Evolutionary conservation across 1,284 basidiomycete species (phyloP).

Genomic region (Leccinum insolens): DNA sequence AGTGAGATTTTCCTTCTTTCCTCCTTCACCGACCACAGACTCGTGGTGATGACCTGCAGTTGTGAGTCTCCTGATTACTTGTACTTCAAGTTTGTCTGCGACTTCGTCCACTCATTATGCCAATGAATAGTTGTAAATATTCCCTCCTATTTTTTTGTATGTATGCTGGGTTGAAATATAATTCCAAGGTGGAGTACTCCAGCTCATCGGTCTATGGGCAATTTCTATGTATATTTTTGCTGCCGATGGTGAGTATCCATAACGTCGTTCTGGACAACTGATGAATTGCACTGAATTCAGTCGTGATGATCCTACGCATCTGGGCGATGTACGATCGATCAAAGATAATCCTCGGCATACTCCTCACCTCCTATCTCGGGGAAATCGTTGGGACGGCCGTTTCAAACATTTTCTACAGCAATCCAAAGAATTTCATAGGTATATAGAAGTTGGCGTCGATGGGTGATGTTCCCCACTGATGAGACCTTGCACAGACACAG

Average conservation of each 20-base stretch:
- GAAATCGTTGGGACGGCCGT: not conserved
- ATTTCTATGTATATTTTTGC: not conserved
- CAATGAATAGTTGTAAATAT: not conserved
- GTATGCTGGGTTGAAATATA: not conserved
- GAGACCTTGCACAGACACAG: not conserved
- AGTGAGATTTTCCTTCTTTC: not conserved
- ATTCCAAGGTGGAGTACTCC: not conserved
- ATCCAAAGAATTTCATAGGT: not conserved
- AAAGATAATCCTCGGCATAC: not conserved
- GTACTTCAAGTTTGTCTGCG: not conserved
- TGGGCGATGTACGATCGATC: not conserved
- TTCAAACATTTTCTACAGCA: not conserved
- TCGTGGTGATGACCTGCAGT: not conserved
- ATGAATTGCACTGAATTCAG: not conserved
- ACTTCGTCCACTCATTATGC: not conserved
- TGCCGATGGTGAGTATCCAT: not conserved
- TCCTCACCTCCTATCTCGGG: not conserved
- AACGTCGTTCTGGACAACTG: not conserved
- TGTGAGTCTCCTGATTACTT: not conserved
- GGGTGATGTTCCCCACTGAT: not conserved
- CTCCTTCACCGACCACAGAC: not conserved
- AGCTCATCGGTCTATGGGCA: not conserved
- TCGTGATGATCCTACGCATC: not conserved
- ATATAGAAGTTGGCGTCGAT: not conserved
- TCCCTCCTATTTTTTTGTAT: fast-evolving